Percentiles rank a stretch among this genome's conserved stretches.
Evolutionary conservation across 139 green algal genomes (phyloP).

Genomic region (Gonium pectorale): DNA sequence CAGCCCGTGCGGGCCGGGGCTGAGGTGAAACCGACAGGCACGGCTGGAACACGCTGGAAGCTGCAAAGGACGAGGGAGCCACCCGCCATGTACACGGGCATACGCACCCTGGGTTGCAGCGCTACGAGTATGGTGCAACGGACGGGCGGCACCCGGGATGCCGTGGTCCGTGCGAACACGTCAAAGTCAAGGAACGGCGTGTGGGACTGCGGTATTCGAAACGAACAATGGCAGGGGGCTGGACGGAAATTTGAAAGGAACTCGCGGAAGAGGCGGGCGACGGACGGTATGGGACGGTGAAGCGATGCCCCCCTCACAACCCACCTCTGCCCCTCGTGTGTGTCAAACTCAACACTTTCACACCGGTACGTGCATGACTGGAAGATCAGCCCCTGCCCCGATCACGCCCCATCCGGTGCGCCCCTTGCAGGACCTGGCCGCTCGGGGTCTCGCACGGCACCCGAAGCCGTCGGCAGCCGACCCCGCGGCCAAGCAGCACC

Average conservation of each 20-base stretch:
- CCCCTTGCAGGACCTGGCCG: background rate
- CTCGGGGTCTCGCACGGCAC: background rate
- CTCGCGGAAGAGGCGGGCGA: background rate
- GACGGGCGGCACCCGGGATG: too few species aligned
- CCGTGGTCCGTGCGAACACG: too few species aligned
- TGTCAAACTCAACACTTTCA: too few species aligned
- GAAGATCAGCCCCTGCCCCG: too few species aligned
- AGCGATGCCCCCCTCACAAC: background rate
- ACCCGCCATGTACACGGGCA: background rate
- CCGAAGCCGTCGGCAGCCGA: background rate
- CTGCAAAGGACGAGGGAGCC: background rate
- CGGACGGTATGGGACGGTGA: background rate
- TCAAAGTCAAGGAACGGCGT: too few species aligned
- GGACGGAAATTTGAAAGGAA: background rate
- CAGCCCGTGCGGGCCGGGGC: too few species aligned
- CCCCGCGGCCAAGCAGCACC: background rate
- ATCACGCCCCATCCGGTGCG: background rate
- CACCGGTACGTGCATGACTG: too few species aligned
- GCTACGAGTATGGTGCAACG: too few species aligned
- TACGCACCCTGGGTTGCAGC: background rate
- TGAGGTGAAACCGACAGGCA: too few species aligned
- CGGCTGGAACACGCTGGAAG: background rate
- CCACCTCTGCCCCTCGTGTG: background rate
- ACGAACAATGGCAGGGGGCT: too few species aligned
- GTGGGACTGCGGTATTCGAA: too few species aligned